Percentiles rank a stretch among this genome's conserved stretches.
phyloP scores from a whole-genome alignment of 2,329 filamentous ascomycete species.

The Pestalotiopsis sp. region DNA sequence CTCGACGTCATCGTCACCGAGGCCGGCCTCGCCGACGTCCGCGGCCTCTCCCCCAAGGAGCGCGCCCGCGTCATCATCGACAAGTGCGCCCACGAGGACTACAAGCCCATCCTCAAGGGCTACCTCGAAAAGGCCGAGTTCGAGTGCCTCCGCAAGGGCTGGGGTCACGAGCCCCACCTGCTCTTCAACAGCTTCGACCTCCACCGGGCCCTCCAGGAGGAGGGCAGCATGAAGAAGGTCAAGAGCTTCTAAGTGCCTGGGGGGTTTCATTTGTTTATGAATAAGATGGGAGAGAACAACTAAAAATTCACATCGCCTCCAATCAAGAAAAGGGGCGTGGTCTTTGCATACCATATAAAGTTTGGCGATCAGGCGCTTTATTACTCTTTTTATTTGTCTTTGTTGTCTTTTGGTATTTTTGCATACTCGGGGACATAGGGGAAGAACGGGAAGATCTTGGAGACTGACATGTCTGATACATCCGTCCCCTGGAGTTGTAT shows the following conservation, averaged over 20 bases:
- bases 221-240: slow-evolving; percentile 86
- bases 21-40: slow-evolving; percentile 80
- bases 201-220: slow-evolving; percentile 79
- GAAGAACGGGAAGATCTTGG: not conserved
- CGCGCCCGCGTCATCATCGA: slow-evolving; percentile 83
- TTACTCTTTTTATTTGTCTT: not conserved
- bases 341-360: not conserved
- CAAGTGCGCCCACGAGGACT: slow-evolving; percentile 84
- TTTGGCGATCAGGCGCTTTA: slow-evolving; percentile 3
- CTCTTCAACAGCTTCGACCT: slow-evolving; percentile 87
- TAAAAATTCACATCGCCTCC: slow-evolving; percentile 11
- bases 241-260: slow-evolving; percentile 55
- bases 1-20: slow-evolving; percentile 83
- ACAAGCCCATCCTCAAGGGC: slow-evolving; percentile 77
- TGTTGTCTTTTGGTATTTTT: not conserved
- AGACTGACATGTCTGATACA: not conserved
- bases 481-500: too few species aligned
- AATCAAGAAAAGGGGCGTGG: not conserved
- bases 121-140: slow-evolving; percentile 87
- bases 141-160: slow-evolving; percentile 82
- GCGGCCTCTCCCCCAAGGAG: slow-evolving; percentile 78
- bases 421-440: not conserved
- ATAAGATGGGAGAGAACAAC: not conserved
- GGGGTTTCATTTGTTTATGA: not conserved
- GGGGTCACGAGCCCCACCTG: slow-evolving; percentile 88